These are phyloP conservation scores for Mycena metata DNA, from an alignment of 768 basidiomycete genomes.

Conservation along the genomic window DNA sequence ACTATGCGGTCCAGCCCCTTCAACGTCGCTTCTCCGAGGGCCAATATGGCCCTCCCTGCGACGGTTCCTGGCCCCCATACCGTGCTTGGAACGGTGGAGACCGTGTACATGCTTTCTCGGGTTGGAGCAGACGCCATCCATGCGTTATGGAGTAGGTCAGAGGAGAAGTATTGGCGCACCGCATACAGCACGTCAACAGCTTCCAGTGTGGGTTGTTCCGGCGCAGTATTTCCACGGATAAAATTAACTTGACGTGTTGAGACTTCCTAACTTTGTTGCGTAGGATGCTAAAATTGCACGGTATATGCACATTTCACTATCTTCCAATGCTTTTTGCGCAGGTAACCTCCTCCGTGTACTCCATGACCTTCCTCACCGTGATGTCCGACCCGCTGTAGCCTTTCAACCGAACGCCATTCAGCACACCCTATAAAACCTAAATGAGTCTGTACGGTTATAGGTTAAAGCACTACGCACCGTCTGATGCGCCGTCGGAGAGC, in stretches of 20 bases:
- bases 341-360: constrained; percentile 10
- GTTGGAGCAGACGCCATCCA: too few species aligned
- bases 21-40: constrained; percentile 18
- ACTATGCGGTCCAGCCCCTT: constrained; percentile 17
- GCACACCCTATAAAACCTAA: not conserved
- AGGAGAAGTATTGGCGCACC: too few species aligned
- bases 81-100: constrained; percentile 19
- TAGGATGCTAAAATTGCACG: too few species aligned
- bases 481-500: constrained; percentile 3
- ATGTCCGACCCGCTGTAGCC: constrained; percentile 15
- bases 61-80: constrained; percentile 21
- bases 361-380: constrained; percentile 8
- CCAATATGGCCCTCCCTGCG: constrained; percentile 17
- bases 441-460: not conserved
- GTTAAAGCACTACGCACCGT: not conserved
- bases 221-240: too few species aligned
- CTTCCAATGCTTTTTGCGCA: not conserved
- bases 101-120: constrained; percentile 7
- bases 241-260: too few species aligned
- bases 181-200: too few species aligned
- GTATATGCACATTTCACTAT: not conserved
- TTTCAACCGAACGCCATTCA: not conserved
- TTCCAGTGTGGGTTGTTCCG: too few species aligned
- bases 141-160: too few species aligned
- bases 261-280: too few species aligned